Base-by-base conservation (phyloP, 495 filamentous ascomycete genomes). In the Penicillium desertorum region DNA sequence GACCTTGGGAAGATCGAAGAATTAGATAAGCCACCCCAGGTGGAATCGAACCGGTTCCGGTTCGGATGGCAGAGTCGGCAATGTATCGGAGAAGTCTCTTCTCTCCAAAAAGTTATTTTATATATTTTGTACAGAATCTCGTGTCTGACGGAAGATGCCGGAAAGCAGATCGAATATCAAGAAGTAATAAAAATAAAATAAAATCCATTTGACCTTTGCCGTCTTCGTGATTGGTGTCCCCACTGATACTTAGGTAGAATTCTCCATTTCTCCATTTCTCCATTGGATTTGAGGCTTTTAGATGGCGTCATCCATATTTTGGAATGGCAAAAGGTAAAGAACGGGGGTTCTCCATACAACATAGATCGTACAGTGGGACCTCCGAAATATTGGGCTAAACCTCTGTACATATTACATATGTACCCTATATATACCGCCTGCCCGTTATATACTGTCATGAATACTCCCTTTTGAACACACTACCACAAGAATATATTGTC, bases 141-240 rank as follows among this genome's bases (percentile, higher is more conserved):
- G 2, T 25, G 23, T 25, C 23, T 5, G 23, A 25, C 47, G 47
- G 47, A 39, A 39, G 11, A 36, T 50, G 36, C 49, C 36, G 36
- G 49, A 11, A 34, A 30, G 29, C 29, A n/a, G 49, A 51, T 23
- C 29, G 48, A 30, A 50, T 20, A 23, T 39, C 19, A 22, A 43
- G 3, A n/a, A 3, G 19, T n/a, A 11, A 19, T 19, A 27, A 3
- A 49, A 12, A 20, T 2, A 22, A 19, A 32, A 20, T 3, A 11
- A 17, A 22, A 16, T 12, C 3, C 8, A 37, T 48, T 48, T 63
- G 55, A 63, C 61, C 48, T 59, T 53, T 59, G 51, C 58, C 49
- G 53, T 43, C 6, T 16, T 12, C 8, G 22, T 64, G 61, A 62
- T 66, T 63, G 61, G 60, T 17, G 54, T 45, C 47, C 57, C 57